phyloP scores from a whole-genome alignment of 108 stramenopile genomes.

The Poteriospumella lacustris region DNA sequence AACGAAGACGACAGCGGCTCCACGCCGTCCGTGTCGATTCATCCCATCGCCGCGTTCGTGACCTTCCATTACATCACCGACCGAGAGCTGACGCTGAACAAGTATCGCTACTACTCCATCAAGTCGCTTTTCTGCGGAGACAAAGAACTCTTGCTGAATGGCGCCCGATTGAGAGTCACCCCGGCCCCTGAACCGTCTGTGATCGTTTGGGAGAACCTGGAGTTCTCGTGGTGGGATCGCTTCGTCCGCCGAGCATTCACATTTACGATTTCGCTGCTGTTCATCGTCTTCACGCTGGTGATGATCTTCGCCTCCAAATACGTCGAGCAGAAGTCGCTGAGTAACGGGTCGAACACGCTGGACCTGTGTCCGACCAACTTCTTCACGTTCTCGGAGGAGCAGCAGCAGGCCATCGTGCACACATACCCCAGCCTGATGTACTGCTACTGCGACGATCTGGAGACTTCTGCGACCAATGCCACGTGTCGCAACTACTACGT shows the following conservation, averaged over 20 bases:
- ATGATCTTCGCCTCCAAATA: constrained; percentile 56
- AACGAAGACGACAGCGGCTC: no score
- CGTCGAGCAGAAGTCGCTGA: constrained; percentile 38
- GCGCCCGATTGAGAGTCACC: constrained; percentile 32
- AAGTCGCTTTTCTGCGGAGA: constrained; percentile 29
- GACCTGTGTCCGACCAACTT: neutral
- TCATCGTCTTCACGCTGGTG: constrained; percentile 49
- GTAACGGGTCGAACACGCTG: neutral
- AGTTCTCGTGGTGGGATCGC: constrained; percentile 21
- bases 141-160: constrained; percentile 47
- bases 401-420: neutral
- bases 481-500: neutral
- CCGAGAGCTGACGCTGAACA: constrained; percentile 36
- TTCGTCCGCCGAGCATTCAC: constrained; percentile 50
- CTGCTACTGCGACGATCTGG: constrained; percentile 9
- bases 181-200: constrained; percentile 52
- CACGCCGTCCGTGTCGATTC: no score
- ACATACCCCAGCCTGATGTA: neutral
- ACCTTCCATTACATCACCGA: constrained; percentile 48
- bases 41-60: constrained; percentile 59
- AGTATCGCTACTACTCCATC: constrained; percentile 40
- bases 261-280: constrained; percentile 47
- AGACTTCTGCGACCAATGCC: neutral
- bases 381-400: neutral
- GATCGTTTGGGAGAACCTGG: constrained; percentile 57